Evolutionary conservation across 169 alveolate genomes (phyloP).

Genomic region (Babesia sp.): DNA sequence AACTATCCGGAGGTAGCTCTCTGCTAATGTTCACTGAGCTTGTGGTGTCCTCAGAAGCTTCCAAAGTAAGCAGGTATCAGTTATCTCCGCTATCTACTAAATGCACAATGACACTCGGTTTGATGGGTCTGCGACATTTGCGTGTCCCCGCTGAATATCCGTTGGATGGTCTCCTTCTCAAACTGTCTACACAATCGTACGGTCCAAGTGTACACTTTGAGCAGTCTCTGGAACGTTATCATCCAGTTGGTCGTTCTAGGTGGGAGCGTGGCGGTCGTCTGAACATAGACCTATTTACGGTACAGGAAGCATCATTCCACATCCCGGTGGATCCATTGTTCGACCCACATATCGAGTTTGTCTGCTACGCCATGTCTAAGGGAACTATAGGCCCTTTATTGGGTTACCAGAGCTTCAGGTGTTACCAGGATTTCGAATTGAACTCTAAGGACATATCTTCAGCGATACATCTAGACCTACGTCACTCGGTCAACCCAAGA

Average conservation of each 20-base stretch:
- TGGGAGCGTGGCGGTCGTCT: conserved; percentile 76
- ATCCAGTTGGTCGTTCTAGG: conserved; percentile 72
- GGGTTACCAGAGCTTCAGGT: conserved; percentile 28
- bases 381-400: conserved; percentile 11
- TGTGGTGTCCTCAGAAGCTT: conserved; percentile 79
- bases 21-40: conserved; percentile 81
- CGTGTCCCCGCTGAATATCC: conserved; percentile 38
- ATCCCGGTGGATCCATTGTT: conserved; percentile 84
- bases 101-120: conserved; percentile 72
- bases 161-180: conserved; percentile 19
- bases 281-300: conserved; percentile 83
- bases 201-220: conserved; percentile 66
- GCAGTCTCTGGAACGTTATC: conserved; percentile 56
- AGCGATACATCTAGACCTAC: background rate
- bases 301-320: conserved; percentile 73
- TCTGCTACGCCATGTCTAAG: conserved; percentile 9
- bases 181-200: conserved; percentile 43
- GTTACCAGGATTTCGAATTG: background rate
- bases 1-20: conserved; percentile 80
- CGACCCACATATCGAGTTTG: conserved; percentile 82
- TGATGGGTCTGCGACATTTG: conserved; percentile 78
- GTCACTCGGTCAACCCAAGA: conserved; percentile 1
- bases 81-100: conserved; percentile 81
- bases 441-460: background rate
- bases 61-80: conserved; percentile 81